Percentiles rank a stretch among this genome's conserved stretches.
phyloP scores from a whole-genome alignment of 139 green algal species.

The Ettlia oleoabundans region DNA sequence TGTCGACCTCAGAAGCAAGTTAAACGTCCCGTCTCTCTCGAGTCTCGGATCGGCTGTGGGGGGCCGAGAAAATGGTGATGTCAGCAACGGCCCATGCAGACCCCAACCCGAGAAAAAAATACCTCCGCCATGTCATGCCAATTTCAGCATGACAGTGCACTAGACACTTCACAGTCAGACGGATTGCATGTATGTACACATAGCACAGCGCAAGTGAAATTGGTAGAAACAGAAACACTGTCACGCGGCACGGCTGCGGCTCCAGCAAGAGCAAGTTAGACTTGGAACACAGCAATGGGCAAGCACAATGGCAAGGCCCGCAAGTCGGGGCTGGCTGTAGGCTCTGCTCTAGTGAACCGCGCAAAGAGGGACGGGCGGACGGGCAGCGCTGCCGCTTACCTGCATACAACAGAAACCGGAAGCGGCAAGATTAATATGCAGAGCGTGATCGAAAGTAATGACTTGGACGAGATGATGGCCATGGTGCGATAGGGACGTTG shows the following conservation, averaged over 20 bases:
- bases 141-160: too few species aligned
- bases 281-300: conserved; percentile 65
- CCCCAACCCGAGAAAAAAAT: too few species aligned
- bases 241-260: not conserved
- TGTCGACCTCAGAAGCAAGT: too few species aligned
- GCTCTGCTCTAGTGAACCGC: conserved; percentile 61
- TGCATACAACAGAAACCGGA: conserved; percentile 75
- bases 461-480: conserved; percentile 93
- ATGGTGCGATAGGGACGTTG: conserved; percentile 67
- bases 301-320: conserved; percentile 90
- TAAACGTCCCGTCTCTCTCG: too few species aligned
- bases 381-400: conserved; percentile 4
- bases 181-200: too few species aligned
- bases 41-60: too few species aligned
- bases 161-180: too few species aligned
- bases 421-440: conserved; percentile 65
- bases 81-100: too few species aligned
- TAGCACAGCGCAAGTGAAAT: too few species aligned
- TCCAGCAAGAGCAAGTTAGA: not conserved
- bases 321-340: conserved; percentile 68
- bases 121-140: too few species aligned
- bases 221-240: too few species aligned
- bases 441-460: conserved; percentile 86
- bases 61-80: too few species aligned
- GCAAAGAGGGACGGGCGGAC: conserved; percentile 56